These are phyloP conservation scores for Candida oleophila DNA, from an alignment of 805 yeast species.

Conservation along the genomic window DNA sequence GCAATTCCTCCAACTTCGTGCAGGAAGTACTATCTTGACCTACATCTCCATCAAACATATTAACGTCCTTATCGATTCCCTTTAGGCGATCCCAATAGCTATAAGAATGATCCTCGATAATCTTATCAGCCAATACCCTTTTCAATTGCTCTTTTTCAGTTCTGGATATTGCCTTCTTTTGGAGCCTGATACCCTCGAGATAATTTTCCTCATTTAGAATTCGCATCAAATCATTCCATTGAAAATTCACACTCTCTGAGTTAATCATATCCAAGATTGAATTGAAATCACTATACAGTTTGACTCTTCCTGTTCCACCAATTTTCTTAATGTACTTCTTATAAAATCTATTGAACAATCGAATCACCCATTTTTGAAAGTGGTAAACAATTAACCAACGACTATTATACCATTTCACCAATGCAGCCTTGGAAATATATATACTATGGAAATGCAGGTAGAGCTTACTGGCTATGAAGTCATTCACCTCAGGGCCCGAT, in stretches of 20 bases:
- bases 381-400: slow-evolving; percentile 21
- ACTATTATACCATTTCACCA: slow-evolving; percentile 27
- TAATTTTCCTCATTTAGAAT: slow-evolving; percentile 28
- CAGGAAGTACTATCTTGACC: slow-evolving; percentile 2
- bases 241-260: background rate
- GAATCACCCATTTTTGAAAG: slow-evolving; percentile 35
- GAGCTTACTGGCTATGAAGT: slow-evolving; percentile 22
- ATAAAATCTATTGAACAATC: slow-evolving; percentile 36
- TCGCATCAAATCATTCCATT: slow-evolving; percentile 18
- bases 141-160: slow-evolving; percentile 5
- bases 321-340: slow-evolving; percentile 22
- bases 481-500: slow-evolving; percentile 11
- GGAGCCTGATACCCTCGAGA: slow-evolving; percentile 17
- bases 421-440: slow-evolving; percentile 14
- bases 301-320: slow-evolving; percentile 9
- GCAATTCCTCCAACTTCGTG: slow-evolving; percentile 5
- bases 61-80: slow-evolving; percentile 22
- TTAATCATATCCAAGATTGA: slow-evolving; percentile 2
- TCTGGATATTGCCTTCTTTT: slow-evolving; percentile 9
- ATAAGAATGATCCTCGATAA: slow-evolving; percentile 16
- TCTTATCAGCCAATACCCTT: slow-evolving; percentile 1
- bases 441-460: slow-evolving; percentile 20
- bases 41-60: slow-evolving; percentile 20
- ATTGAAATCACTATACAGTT: slow-evolving; percentile 13
- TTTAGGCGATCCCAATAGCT: slow-evolving; percentile 36